phyloP scores from a whole-genome alignment of 345 rosid species.

The Draba incana region DNA sequence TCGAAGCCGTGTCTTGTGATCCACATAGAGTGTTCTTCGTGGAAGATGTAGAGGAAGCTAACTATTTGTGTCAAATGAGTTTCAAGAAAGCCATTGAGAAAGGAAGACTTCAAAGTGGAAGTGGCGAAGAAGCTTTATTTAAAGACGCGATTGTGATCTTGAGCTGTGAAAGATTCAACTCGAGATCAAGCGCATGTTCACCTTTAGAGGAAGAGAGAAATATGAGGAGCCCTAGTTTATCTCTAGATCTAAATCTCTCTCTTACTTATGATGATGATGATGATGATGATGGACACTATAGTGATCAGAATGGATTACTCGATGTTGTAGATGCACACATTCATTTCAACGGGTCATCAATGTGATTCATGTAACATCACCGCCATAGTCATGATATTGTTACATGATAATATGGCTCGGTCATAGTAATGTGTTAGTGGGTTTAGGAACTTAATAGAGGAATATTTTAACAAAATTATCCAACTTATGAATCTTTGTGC shows the following conservation, averaged over 20 bases:
- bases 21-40: slow-evolving; percentile 76
- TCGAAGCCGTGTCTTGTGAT: slow-evolving; percentile 55
- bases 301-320: slow-evolving; percentile 57
- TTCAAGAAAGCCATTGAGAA: slow-evolving; percentile 68
- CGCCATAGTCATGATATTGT: slow-evolving; percentile 1
- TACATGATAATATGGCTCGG: slow-evolving; percentile 14
- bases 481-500: background rate
- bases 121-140: slow-evolving; percentile 52
- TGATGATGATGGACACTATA: slow-evolving; percentile 37
- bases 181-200: slow-evolving; percentile 63
- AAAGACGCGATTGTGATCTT: slow-evolving; percentile 67
- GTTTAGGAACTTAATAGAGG: slow-evolving; percentile 5
- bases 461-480: background rate
- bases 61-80: slow-evolving; percentile 52
- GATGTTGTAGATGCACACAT: slow-evolving; percentile 63
- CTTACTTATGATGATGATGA: slow-evolving; percentile 45
- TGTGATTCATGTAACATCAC: slow-evolving; percentile 20
- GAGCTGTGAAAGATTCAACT: slow-evolving; percentile 69
- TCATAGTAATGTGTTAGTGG: slow-evolving; percentile 11
- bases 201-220: slow-evolving; percentile 38
- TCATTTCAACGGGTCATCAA: slow-evolving; percentile 43
- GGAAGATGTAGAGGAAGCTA: slow-evolving; percentile 69
- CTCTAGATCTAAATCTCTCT: slow-evolving; percentile 72
- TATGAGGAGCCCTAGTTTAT: slow-evolving; percentile 35
- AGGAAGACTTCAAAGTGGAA: slow-evolving; percentile 50